These are phyloP conservation scores for Ricinus communis DNA, from an alignment of 345 rosid species.

Conservation along the genomic window DNA sequence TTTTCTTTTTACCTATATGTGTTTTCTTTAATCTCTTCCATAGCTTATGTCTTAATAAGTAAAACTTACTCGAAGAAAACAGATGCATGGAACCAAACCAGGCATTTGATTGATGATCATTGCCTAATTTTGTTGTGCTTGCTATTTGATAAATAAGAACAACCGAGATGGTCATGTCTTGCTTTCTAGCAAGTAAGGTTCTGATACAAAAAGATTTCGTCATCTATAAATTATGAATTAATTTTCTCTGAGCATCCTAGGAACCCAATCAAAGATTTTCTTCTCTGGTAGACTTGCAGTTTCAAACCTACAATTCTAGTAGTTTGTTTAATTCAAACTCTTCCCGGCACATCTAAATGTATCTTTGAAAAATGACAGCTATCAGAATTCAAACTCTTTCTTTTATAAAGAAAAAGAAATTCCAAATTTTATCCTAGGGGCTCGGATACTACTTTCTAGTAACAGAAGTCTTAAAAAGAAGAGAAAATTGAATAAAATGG, in stretches of 20 bases:
- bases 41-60: neutral
- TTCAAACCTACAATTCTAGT: no score
- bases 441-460: neutral
- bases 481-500: neutral
- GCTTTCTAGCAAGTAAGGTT: neutral
- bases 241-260: neutral
- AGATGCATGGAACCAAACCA: neutral
- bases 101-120: neutral
- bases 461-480: neutral
- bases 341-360: no score
- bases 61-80: neutral
- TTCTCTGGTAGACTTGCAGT: no score
- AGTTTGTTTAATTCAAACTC: no score
- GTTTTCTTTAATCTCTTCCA: neutral
- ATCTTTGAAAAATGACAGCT: no score
- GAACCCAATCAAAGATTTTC: no score
- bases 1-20: no score
- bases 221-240: neutral
- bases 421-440: no score
- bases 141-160: no score
- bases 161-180: neutral
- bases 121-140: neutral
- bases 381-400: no score
- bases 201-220: constrained; percentile 1
- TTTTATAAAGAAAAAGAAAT: no score